Evolutionary conservation across 148 eudicot species (phyloP).

Genomic region (Chenopodium suecicum): DNA sequence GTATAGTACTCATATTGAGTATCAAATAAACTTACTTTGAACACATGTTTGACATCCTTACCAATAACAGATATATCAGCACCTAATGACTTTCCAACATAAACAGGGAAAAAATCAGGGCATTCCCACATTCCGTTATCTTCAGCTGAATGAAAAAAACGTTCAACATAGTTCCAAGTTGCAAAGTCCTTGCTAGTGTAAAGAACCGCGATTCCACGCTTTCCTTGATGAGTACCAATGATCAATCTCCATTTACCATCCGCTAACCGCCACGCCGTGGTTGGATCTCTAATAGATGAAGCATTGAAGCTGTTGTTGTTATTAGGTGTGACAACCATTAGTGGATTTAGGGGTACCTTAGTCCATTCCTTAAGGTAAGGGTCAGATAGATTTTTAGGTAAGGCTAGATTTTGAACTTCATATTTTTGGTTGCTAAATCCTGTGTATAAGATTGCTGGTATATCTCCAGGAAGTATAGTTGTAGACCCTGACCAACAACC

Average conservation of each 20-base stretch:
- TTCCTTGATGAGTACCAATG: constrained; percentile 9
- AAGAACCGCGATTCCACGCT: constrained; percentile 24
- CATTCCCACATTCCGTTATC: constrained; percentile 23
- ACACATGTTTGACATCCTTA: constrained; percentile 37
- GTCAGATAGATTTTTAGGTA: constrained; percentile 46
- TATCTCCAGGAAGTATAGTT: constrained; percentile 41
- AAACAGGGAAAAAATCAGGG: constrained; percentile 25
- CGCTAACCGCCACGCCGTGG: constrained; percentile 40
- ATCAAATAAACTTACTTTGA: constrained; percentile 40
- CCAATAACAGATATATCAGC: constrained; percentile 36
- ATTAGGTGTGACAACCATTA: constrained; percentile 25
- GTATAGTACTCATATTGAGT: constrained; percentile 40
- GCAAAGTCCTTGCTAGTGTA: constrained; percentile 33
- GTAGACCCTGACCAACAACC: constrained; percentile 64
- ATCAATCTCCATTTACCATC: constrained; percentile 32
- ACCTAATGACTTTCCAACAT: constrained; percentile 23
- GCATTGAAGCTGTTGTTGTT: constrained; percentile 18
- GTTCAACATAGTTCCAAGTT: constrained; percentile 18
- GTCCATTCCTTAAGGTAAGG: constrained; percentile 54
- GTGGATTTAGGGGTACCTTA: constrained; percentile 40
- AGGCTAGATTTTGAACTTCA: constrained; percentile 52
- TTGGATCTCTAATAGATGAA: constrained; percentile 36
- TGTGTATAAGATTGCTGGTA: constrained; percentile 48
- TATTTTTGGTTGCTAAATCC: constrained; percentile 19
- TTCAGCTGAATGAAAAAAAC: constrained; percentile 21